phyloP scores from a whole-genome alignment of 768 basidiomycete genomes.

The Aureoboletus auriporus region DNA sequence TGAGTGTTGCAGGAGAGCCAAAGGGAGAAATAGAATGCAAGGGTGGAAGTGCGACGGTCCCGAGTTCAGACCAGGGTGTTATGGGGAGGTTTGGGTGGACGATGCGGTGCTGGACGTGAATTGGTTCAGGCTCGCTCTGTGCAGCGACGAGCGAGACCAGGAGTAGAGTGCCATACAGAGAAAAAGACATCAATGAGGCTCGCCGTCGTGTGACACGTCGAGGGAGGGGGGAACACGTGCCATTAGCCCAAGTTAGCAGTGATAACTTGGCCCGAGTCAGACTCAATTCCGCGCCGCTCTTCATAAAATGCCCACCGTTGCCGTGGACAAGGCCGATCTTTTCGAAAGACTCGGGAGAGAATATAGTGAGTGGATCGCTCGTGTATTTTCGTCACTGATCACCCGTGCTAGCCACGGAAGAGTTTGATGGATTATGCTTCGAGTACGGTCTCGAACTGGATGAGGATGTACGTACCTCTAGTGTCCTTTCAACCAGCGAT shows the following conservation, averaged over 20 bases:
- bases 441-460: slow-evolving; percentile 97
- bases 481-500: background rate
- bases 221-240: slow-evolving; percentile 10
- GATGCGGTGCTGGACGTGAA: slow-evolving; percentile 28
- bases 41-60: slow-evolving; percentile 22
- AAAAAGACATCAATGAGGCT: slow-evolving; percentile 10
- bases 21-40: slow-evolving; percentile 32
- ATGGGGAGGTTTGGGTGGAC: slow-evolving; percentile 29
- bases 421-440: slow-evolving; percentile 94
- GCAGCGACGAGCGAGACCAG: slow-evolving; percentile 11
- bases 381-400: slow-evolving; percentile 9
- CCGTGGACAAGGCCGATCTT: slow-evolving; percentile 94
- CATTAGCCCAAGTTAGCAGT: background rate
- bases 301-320: slow-evolving; percentile 81
- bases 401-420: slow-evolving; percentile 68
- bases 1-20: slow-evolving; percentile 32
- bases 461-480: slow-evolving; percentile 73
- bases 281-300: background rate
- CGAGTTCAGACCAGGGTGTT: slow-evolving; percentile 22
- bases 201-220: slow-evolving; percentile 5
- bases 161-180: slow-evolving; percentile 9
- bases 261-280: too few species aligned
- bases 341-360: slow-evolving; percentile 79
- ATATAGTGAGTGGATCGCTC: slow-evolving; percentile 56
- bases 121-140: slow-evolving; percentile 4